Evolutionary conservation across 2,329 filamentous ascomycete species (phyloP), one percentile per base, ranked within the genome.

Genomic region (Didymella keratinophila): DNA sequence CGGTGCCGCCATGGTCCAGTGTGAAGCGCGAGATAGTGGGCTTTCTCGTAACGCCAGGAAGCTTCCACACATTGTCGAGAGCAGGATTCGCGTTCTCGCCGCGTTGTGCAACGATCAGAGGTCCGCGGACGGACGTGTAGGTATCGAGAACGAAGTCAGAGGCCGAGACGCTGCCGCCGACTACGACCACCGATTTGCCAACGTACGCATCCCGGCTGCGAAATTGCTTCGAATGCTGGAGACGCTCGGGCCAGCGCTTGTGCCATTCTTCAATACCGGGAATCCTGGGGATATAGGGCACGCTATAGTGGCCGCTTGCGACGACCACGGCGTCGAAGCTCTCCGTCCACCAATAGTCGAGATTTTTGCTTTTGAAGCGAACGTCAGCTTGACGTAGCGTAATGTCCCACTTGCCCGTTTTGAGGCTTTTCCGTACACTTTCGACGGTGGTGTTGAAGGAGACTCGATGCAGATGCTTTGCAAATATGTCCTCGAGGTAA

Each of bases 141-240:
- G 0, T 84, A 84, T 0, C 73, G 63, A 46, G 80, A 67, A 0
- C 80, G 16, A 87, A 87, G 65, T 89, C 87, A 20, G 85, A 82
- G 0, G 84, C 87, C 0, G 87, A 89, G 2, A 89, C 86, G 1
- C 84, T 87, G 1, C 84, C 87, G 3, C 87, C 87, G 1, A 89
- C 84, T 0, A 87, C 82, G 0, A 89, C 78, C 0, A 89, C 83
- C 44, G 30, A 27, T 4, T 21, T 41, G 39, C 62, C 34, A 50
- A 34, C 56, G 10, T 54, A 47, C 14, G 20, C 11, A 2, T 83
- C 78, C 9, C 78, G 72, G 0, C 81, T 80, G 0, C 84, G 76
- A 52, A 79, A 86, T 58, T 83, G 79, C 65, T 86, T 86, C 64
- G 80, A 84, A 62, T 86, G 84, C 34, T 83, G 64, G 0, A 86